Evolutionary conservation across 441 rosid species (phyloP), one percentile per base, ranked within the genome.

Genomic region (Syzygium syzygioides): DNA sequence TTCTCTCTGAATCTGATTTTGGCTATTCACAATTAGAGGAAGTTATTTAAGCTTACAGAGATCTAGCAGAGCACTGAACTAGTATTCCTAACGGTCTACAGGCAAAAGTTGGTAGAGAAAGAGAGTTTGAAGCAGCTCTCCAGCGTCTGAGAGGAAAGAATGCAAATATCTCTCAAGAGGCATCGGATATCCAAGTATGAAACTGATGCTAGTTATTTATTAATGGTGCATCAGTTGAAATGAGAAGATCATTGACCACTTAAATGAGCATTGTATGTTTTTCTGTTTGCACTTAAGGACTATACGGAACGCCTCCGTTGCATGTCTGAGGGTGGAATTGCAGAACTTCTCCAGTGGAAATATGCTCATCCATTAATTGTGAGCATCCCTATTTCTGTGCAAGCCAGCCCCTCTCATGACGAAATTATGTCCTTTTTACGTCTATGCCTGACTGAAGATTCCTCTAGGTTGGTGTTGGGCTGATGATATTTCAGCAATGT

Each of bases 351-450:
- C 80, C 94, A 93, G 55, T 85, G 89, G 55, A 92, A 88, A 93
- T 95, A 95, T 88, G 92, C 94, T 64, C 88, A 91, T 86, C 88
- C 94, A 14, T 66, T 95, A 68, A 89, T 71, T 52, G 96, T 95
- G 87, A 93, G 93, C 26, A 13, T 89, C 55, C 9, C 14, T 71
- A 30, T 8, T 83, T 5, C 53, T 11, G 85, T 26, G n/a, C 32
- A 50, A 41, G 86, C 45, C 37, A 45, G 32, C 9, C 14, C 14
- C 17, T 86, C 57, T 62, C 85, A 48, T 85, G 32, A 23, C 19
- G 8, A 48, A 20, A 4, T 34, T 4, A 66, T 34, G 84, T 30
- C 37, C 28, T 54, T 86, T n/a, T 53, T 28, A 20, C 13, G 26
- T 87, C 86, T 14, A 30, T 59, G 14, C 26, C n/a, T 56, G 37